Base-by-base conservation (phyloP, 1,284 basidiomycete species). In the Puccinia horiana region DNA sequence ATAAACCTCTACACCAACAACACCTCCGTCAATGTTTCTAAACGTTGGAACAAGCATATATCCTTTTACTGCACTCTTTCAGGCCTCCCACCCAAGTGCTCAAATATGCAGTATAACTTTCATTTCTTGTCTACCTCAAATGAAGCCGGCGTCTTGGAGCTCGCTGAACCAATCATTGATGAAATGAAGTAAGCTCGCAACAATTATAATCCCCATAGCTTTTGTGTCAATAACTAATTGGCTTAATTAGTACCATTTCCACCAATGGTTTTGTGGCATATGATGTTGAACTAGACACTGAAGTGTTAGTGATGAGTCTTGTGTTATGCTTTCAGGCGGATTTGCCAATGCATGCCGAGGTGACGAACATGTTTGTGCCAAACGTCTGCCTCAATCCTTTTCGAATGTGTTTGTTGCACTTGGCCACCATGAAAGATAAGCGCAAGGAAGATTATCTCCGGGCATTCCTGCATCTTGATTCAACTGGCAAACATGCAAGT, bases 31-130 rank as follows among this genome's bases (percentile, higher is more conserved):
- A 89, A 89, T 82, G 32, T 85, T 0, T 89, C 88, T 0, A 89
- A 89, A 83, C 88, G 88, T 75, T 89, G 88, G 88, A 89, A 89
- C 74, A 86, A 88, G 54, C 89, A 89, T 82, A 89, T 89, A 78
- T 86, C 85, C 0, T 87, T 88, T 44, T 84, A 89, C 0, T 86
- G 88, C 63, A 87, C 86, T 4, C 81, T 85, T 3, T 86, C 86
- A 26, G 87, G 88, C 9, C 85, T 88, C 0, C 85, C 86, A 0
- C 85, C 83, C 0, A 78, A 47, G 8, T 70, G 4, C 83, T 84
- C 0, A 86, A 88, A 3, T 73, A 83, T 16, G 81, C 42, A 85
- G 40, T 86, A 84, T 58, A 87, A 87, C 67, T 84, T 87, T 1
- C 88, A 89, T 81, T 90, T 89, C 82, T 82, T 89, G 0, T 85